A percentile compares a stretch with the other conserved stretches of the same genome.
phyloP scores from a whole-genome alignment of 2,329 filamentous ascomycete genomes.

The Diplocarpon mali region DNA sequence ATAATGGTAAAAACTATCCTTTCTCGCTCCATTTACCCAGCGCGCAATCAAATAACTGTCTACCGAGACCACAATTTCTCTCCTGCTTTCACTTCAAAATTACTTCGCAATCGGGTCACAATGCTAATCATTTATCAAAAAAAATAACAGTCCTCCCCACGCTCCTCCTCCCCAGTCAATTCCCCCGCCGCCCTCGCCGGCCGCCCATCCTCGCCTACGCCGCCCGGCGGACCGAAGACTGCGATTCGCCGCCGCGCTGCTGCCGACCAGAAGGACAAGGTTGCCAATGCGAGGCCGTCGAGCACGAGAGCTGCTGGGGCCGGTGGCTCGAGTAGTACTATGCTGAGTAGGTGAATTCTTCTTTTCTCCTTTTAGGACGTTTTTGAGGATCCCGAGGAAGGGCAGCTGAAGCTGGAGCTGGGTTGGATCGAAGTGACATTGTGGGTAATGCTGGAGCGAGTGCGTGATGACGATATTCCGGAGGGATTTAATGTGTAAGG shows the following conservation, averaged over 20 bases:
- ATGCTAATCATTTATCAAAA: neutral
- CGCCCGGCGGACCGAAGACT: constrained; percentile 87
- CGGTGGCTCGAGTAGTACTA: constrained; percentile 81
- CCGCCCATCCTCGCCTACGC: constrained; percentile 76
- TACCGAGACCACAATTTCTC: neutral
- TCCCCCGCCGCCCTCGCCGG: constrained; percentile 45
- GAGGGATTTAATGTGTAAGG: no score
- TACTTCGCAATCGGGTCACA: neutral
- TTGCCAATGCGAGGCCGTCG: constrained; percentile 84
- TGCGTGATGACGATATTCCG: no score
- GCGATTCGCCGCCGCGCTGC: constrained; percentile 92
- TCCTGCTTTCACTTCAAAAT: neutral
- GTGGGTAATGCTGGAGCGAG: no score
- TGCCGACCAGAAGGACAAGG: constrained; percentile 93
- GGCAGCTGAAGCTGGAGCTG: no score
- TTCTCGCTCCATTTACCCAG: neutral
- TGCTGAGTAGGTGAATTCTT: constrained; percentile 65
- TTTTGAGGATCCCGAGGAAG: no score
- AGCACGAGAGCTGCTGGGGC: constrained; percentile 90
- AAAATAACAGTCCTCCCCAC: constrained; percentile 26
- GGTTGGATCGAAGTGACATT: no score
- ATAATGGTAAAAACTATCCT: constrained; percentile 16
- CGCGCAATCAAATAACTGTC: no score
- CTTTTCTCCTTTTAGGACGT: neutral
- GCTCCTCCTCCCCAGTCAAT: constrained; percentile 45